Evolutionary conservation across 2,329 filamentous ascomycete genomes (phyloP).

Genomic region (Botrytis byssoidea): DNA sequence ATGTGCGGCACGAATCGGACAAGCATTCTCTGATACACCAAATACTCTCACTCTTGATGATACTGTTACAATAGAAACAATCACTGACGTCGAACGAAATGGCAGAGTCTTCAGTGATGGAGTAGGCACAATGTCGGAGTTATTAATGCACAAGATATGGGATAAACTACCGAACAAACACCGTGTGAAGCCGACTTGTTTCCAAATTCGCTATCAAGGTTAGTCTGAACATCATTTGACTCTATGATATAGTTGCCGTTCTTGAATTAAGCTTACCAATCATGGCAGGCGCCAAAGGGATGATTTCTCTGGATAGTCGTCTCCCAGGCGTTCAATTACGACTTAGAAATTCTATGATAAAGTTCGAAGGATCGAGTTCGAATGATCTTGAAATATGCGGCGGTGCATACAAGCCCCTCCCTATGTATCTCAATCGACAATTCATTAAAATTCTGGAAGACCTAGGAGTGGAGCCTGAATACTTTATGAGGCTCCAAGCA

Average conservation of each 20-base stretch:
- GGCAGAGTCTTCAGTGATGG: conserved; percentile 73
- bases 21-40: conserved; percentile 73
- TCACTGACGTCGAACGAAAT: conserved; percentile 54
- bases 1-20: conserved; percentile 58
- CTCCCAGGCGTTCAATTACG: conserved; percentile 57
- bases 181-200: conserved; percentile 56
- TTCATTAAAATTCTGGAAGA: conserved; percentile 87
- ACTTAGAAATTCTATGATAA: conserved; percentile 74
- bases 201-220: conserved; percentile 73
- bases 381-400: conserved; percentile 70
- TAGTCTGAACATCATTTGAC: conserved; percentile 23
- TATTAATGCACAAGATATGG: conserved; percentile 61
- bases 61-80: conserved; percentile 36
- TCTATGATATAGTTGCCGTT: background rate
- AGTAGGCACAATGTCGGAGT: conserved; percentile 68
- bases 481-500: conserved; percentile 65
- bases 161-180: conserved; percentile 48
- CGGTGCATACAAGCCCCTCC: conserved; percentile 63
- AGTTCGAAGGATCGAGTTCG: conserved; percentile 61
- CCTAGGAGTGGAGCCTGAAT: conserved; percentile 56
- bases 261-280: background rate
- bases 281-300: conserved; percentile 65
- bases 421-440: conserved; percentile 72
- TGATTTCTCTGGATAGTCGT: conserved; percentile 67
- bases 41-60: conserved; percentile 54